Evolutionary conservation across 2,329 filamentous ascomycete genomes (phyloP).

Genomic region (Xylariaceae sp.): DNA sequence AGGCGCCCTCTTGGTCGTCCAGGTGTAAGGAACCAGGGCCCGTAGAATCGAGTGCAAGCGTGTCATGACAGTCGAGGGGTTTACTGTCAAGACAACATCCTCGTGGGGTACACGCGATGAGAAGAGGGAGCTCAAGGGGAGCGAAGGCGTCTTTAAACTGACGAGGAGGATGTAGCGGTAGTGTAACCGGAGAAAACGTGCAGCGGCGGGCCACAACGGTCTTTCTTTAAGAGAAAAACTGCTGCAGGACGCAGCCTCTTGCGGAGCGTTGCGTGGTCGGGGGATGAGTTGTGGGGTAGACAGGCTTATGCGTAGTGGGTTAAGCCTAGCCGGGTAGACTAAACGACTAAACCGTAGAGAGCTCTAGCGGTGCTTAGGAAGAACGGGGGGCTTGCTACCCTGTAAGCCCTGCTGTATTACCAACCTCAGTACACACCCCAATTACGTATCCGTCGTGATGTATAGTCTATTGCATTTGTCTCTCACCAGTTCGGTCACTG

Average conservation of each 20-base stretch:
- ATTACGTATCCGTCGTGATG: no score
- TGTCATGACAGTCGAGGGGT: slow-evolving; percentile 37
- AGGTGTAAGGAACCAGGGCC: slow-evolving; percentile 38
- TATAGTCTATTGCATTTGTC: not conserved
- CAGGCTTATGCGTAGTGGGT: not conserved
- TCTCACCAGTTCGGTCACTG: slow-evolving; percentile 12
- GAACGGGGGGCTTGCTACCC: slow-evolving; percentile 19
- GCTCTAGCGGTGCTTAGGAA: no score
- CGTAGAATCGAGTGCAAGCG: slow-evolving; percentile 31
- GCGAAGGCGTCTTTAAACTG: slow-evolving; percentile 10
- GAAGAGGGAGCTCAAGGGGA: slow-evolving; percentile 7
- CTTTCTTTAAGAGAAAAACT: slow-evolving; percentile 17
- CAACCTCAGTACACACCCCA: slow-evolving; percentile 17
- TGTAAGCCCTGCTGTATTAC: slow-evolving; percentile 6
- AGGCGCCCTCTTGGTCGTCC: slow-evolving; percentile 35
- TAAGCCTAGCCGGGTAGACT: slow-evolving; percentile 1
- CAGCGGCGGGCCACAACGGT: slow-evolving; percentile 15
- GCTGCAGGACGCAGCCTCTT: slow-evolving; percentile 18
- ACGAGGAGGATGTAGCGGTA: slow-evolving; percentile 13
- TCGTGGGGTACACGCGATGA: slow-evolving; percentile 20
- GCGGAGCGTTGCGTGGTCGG: slow-evolving; percentile 22
- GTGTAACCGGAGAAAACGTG: slow-evolving; percentile 10
- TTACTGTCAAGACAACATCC: slow-evolving; percentile 22
- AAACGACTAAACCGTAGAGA: no score
- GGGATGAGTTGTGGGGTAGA: slow-evolving; percentile 21